Evolutionary conservation across 306 rosid species (phyloP).

Genomic region (Sicyos baderoa): DNA sequence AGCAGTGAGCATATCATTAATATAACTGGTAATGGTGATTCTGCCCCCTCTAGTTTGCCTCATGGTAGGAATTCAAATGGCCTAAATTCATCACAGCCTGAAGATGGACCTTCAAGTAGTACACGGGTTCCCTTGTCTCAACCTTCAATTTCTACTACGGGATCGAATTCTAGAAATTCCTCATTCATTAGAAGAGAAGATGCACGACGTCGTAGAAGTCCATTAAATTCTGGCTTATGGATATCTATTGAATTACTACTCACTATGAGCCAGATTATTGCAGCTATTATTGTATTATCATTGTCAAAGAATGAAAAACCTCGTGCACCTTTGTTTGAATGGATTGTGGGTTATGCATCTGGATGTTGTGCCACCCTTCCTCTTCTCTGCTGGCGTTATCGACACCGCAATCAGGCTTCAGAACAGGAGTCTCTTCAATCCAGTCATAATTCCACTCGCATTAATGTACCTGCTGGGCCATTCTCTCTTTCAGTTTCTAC

Average conservation of each 20-base stretch:
- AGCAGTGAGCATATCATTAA: constrained; percentile 47
- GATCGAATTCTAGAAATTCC: constrained; percentile 55
- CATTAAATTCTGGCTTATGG: constrained; percentile 88
- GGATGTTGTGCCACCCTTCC: constrained; percentile 92
- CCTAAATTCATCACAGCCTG: constrained; percentile 35
- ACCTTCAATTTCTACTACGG: constrained; percentile 43
- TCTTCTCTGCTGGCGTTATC: constrained; percentile 87
- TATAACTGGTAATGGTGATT: constrained; percentile 40
- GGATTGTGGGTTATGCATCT: constrained; percentile 85
- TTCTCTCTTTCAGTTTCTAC: constrained; percentile 57
- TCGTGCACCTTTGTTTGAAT: constrained; percentile 61
- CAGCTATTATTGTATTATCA: constrained; percentile 64
- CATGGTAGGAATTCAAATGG: constrained; percentile 41
- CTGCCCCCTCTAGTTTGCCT: constrained; percentile 47
- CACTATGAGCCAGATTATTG: constrained; percentile 74
- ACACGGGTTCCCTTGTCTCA: constrained; percentile 27
- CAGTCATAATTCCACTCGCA: constrained; percentile 65
- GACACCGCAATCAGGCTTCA: constrained; percentile 55
- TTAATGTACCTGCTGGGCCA: constrained; percentile 54
- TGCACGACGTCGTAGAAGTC: constrained; percentile 66
- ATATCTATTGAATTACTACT: constrained; percentile 79
- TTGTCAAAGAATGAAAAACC: constrained; percentile 80
- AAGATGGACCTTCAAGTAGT: constrained; percentile 39
- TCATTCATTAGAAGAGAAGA: constrained; percentile 61
- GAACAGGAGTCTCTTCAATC: constrained; percentile 63